Evolutionary conservation across 1,139 yeast species (phyloP), one percentile per base, ranked within the genome.

Genomic region (Eremothecium cymbalariae): DNA sequence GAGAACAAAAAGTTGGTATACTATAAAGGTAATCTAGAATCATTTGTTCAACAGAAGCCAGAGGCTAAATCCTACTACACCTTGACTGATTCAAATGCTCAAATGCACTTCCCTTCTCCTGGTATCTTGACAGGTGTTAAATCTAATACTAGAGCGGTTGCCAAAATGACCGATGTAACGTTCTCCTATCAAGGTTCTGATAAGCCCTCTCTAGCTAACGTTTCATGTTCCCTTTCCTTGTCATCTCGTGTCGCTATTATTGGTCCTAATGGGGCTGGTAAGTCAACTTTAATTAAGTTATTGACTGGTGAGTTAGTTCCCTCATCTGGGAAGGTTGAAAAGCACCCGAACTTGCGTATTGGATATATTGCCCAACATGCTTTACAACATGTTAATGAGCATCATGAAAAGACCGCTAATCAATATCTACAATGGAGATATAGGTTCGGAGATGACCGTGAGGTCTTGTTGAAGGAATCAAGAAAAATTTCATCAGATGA

Each of bases 251-350:
- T 90, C 46, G 98, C 97, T 30, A 79, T 90, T 53, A 65, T 90
- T 44, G 98, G 98, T 38, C 97, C 98, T 45, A 90, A 90, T 60
- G 98, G 98, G 71, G 98, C 98, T 38, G 98, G 98, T 67, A 90
- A 90, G 62, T 85, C 96, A 6, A 90, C 98, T 13, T 70, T 90
- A 54, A 90, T 90, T 63, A 90, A 90, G 63, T 68, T 88, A 36
- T 70, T 90, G 51, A 90, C 97, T 8, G 98, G 84, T 44, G 98
- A 90, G 62, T 68, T 85, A 43, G 72, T 83, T 36, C 96, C 98
- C 18, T 71, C 75, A 46, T 72, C 65, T 45, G 98, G 98, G 53
- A 78, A 75, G 45, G 96, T 90, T 40, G 97, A 90, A 65, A 90
- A 90, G 64, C 98, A 90, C 65, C 97, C 97, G 45, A 90, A 90